A percentile compares a stretch with the other conserved stretches of the same genome.
Conservation (phyloP, 2,329 filamentous ascomycete genomes). For the Xenoacremonium recifei region DNA sequence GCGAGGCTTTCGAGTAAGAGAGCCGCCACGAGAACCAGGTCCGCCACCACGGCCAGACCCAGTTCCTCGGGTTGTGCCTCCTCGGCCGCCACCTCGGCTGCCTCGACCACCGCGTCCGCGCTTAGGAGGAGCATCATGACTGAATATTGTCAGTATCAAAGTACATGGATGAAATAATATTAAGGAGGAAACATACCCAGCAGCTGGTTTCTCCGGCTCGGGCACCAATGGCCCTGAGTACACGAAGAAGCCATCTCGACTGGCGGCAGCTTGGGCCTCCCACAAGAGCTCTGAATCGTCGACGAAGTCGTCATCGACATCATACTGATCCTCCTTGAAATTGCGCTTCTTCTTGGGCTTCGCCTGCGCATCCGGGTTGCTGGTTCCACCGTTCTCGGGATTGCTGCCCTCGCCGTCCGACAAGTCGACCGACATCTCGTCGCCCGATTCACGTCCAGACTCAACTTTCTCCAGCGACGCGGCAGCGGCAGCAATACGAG, state of each 20-base stretch:
- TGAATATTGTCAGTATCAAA: conserved; percentile 41
- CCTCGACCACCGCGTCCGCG: conserved; percentile 57
- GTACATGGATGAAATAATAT: conserved; percentile 1
- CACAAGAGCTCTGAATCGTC: conserved; percentile 94
- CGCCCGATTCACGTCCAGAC: conserved; percentile 65
- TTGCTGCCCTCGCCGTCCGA: conserved; percentile 79
- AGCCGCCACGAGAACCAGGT: conserved; percentile 73
- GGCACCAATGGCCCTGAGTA: conserved; percentile 90
- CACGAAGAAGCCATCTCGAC: conserved; percentile 96
- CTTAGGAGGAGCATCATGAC: conserved; percentile 71
- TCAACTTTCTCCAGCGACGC: conserved; percentile 78
- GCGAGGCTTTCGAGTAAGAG: conserved; percentile 75
- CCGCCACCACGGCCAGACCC: conserved; percentile 48
- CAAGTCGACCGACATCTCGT: conserved; percentile 81
- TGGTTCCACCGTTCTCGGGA: conserved; percentile 72
- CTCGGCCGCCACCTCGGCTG: conserved; percentile 55
- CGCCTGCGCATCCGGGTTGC: conserved; percentile 59
- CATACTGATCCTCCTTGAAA: conserved; percentile 79
- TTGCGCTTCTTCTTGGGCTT: conserved; percentile 78
- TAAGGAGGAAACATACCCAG: conserved; percentile 42
- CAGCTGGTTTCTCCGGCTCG: conserved; percentile 73
- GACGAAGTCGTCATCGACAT: conserved; percentile 79
- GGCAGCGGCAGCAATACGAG: conserved; percentile 84
- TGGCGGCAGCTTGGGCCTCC: conserved; percentile 93
- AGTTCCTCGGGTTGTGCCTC: conserved; percentile 57